phyloP scores from a whole-genome alignment of 2,329 filamentous ascomycete genomes.

The Cladobotryum protrusum region DNA sequence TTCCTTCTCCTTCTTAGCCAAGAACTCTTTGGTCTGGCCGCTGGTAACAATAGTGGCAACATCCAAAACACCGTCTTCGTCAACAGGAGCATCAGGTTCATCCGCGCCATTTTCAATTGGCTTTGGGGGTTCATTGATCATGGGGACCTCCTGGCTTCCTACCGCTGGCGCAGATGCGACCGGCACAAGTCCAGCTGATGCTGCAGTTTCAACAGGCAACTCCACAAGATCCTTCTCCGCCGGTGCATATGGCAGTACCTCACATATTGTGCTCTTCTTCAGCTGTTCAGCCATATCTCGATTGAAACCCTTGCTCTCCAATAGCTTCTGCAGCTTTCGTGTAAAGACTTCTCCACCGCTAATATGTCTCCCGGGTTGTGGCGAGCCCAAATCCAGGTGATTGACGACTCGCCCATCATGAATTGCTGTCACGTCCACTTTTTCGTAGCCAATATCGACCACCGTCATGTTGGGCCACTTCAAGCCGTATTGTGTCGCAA shows the following conservation, averaged over 20 bases:
- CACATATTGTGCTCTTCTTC: slow-evolving; percentile 60
- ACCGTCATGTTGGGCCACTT: slow-evolving; percentile 72
- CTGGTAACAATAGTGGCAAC: slow-evolving; percentile 80
- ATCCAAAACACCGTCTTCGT: slow-evolving; percentile 70
- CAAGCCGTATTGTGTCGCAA: slow-evolving; percentile 81
- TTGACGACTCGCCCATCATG: slow-evolving; percentile 71
- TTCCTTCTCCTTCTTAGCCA: slow-evolving; percentile 77
- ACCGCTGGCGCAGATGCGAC: slow-evolving; percentile 19
- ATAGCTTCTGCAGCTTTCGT: slow-evolving; percentile 59
- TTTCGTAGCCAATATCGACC: slow-evolving; percentile 84
- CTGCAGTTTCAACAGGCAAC: slow-evolving; percentile 37
- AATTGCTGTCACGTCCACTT: slow-evolving; percentile 88
- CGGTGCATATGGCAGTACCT: slow-evolving; percentile 54
- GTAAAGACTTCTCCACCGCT: slow-evolving; percentile 90
- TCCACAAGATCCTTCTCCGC: slow-evolving; percentile 42
- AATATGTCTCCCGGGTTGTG: slow-evolving; percentile 35
- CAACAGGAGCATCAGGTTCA: slow-evolving; percentile 24
- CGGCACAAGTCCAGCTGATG: slow-evolving; percentile 23
- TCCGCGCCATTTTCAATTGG: slow-evolving; percentile 33
- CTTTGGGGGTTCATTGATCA: slow-evolving; percentile 31
- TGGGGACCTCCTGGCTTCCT: slow-evolving; percentile 25
- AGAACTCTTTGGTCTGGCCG: slow-evolving; percentile 74
- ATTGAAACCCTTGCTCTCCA: slow-evolving; percentile 54
- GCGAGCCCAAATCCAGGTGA: slow-evolving; percentile 57
- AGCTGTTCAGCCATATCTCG: slow-evolving; percentile 65